A percentile compares a stretch with the other conserved stretches of the same genome.
phyloP scores from a whole-genome alignment of 2,329 filamentous ascomycete genomes.

The Ophiocordyceps robertsii region DNA sequence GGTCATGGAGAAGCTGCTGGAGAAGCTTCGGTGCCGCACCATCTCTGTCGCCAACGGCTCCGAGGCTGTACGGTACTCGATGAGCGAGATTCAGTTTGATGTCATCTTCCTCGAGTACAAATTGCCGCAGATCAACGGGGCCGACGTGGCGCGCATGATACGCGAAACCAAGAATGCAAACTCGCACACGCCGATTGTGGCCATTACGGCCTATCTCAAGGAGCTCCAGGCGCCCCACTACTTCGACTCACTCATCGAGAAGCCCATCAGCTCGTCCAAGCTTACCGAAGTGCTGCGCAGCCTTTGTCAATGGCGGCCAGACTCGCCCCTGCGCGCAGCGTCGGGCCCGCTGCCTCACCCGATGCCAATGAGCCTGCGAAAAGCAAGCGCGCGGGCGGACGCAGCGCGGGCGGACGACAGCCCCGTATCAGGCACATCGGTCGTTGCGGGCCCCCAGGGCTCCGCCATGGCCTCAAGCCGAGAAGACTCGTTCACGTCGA shows the following conservation, averaged over 20 bases:
- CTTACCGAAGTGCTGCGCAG: conserved; percentile 76
- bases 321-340: conserved; percentile 33
- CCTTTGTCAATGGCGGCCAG: conserved; percentile 87
- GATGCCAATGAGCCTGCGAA: conserved; percentile 50
- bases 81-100: conserved; percentile 97
- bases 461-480: conserved; percentile 72
- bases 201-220: conserved; percentile 95
- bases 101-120: conserved; percentile 98
- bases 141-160: conserved; percentile 94
- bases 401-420: conserved; percentile 64
- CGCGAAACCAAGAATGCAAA: conserved; percentile 94
- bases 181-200: conserved; percentile 86
- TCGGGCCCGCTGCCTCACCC: conserved; percentile 39
- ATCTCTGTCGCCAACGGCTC: conserved; percentile 83
- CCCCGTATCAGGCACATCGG: conserved; percentile 65
- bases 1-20: conserved; percentile 97
- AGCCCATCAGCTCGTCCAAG: conserved; percentile 88
- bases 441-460: conserved; percentile 54
- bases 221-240: conserved; percentile 90
- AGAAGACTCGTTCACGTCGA: conserved; percentile 79
- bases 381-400: conserved; percentile 49
- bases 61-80: conserved; percentile 84
- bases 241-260: conserved; percentile 91
- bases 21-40: conserved; percentile 88
- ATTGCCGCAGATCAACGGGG: conserved; percentile 85